Evolutionary conservation across 441 rosid species (phyloP), one percentile per base, ranked within the genome.

Genomic region (Euphorbia celastroides): DNA sequence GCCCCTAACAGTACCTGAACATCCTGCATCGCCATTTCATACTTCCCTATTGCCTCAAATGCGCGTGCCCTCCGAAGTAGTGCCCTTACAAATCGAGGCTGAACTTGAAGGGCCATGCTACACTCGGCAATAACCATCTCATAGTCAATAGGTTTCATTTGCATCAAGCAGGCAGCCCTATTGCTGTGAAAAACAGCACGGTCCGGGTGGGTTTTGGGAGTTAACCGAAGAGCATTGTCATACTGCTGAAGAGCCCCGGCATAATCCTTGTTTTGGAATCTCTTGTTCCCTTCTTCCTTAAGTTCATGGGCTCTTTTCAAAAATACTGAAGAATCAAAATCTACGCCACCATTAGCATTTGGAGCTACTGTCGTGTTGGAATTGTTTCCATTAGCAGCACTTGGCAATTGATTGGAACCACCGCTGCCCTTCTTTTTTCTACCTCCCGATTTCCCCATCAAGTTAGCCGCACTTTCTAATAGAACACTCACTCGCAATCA

Each of bases 81-180:
- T 32, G 98, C 98, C 46, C 92, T 73, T 10, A 81, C 80, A 65
- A 81, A 93, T 16, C 79, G 76, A 72, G 98, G 97, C 69, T 90
- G 97, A 26, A 85, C 86, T 80, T 86, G 85, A 61, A 93, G 89
- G 6, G 97, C 94, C 85, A 83, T 61, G 7, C 76, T 73, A 68
- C 98, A 93, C 80, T 93, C 98, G 22, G 85, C 58, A 76, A 93
- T 90, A 31, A 90, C 93, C 36, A 80, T 65, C 6, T 88, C 98
- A 56, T 90, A 93, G 65, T 90, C 91, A 20, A 90, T 76, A 7
- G 98, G 98, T 67, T 93, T 93, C 97, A 93, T 87, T 73, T 93
- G 98, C 96, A 93, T 90, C 85, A 93, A 79, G 70, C 98, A 93
- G 60, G 97, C 97, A 28, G 98, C 97, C 62, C 84, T 79, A 38